phyloP scores from a whole-genome alignment of 495 filamentous ascomycete species.

The Glutinoglossum americanum region DNA sequence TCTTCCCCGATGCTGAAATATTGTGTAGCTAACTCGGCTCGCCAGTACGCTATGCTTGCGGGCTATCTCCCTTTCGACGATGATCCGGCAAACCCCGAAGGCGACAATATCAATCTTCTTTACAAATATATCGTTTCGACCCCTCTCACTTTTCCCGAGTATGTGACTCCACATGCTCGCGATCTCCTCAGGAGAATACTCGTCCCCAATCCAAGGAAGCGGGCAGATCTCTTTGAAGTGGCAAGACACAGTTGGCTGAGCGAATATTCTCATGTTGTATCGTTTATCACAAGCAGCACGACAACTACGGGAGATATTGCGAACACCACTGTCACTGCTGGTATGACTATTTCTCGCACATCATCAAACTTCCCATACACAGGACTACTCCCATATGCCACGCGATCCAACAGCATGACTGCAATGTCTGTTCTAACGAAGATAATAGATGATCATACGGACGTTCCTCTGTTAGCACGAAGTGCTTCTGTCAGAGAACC shows the following conservation, averaged over 20 bases:
- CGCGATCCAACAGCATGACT: background rate
- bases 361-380: background rate
- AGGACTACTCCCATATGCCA: background rate
- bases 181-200: conserved; percentile 83
- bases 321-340: conserved; percentile 48
- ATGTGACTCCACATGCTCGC: conserved; percentile 89
- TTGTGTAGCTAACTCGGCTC: conserved; percentile 1
- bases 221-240: conserved; percentile 93
- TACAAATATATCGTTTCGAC: conserved; percentile 99
- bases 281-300: conserved; percentile 86
- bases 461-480: conserved; percentile 46
- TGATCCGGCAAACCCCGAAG: conserved; percentile 94
- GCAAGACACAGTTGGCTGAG: conserved; percentile 96
- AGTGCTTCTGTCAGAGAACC: conserved; percentile 86
- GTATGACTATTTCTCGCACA: conserved; percentile 21
- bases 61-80: conserved; percentile 99
- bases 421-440: conserved; percentile 12
- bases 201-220: conserved; percentile 86
- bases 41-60: conserved; percentile 92
- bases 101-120: conserved; percentile 95
- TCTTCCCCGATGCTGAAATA: background rate
- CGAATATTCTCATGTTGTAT: conserved; percentile 86
- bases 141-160: conserved; percentile 93
- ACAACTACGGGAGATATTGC: conserved; percentile 74
- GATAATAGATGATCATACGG: conserved; percentile 25